Evolutionary conservation across 2,329 filamentous ascomycete species (phyloP).

Genomic region (Sarocladiaceae sp.): DNA sequence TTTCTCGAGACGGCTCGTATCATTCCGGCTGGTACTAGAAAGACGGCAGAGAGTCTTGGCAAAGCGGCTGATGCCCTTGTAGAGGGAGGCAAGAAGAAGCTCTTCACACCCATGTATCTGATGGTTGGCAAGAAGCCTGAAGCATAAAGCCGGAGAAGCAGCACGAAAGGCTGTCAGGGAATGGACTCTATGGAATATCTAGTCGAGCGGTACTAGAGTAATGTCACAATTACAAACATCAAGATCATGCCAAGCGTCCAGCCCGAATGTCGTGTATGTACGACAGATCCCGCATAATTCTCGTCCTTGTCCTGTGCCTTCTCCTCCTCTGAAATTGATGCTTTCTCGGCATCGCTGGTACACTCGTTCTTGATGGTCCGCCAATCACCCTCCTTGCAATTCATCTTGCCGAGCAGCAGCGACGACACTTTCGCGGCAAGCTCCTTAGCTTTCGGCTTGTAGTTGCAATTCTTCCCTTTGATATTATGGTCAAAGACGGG

Average conservation of each 20-base stretch:
- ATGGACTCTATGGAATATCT: neutral
- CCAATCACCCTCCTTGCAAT: neutral
- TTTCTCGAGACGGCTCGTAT: conserved; percentile 65
- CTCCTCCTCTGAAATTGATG: too few species aligned
- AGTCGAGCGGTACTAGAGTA: neutral
- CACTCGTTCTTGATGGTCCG: neutral
- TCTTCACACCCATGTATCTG: conserved; percentile 95
- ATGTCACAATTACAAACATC: neutral
- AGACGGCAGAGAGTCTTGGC: conserved; percentile 80
- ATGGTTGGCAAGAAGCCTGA: conserved; percentile 81
- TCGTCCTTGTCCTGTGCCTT: too few species aligned
- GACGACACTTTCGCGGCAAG: neutral
- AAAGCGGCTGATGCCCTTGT: conserved; percentile 76
- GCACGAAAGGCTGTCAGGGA: too few species aligned
- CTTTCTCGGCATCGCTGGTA: too few species aligned
- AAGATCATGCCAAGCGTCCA: too few species aligned
- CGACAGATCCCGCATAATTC: too few species aligned
- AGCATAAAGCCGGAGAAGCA: neutral
- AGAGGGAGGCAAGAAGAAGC: conserved; percentile 73
- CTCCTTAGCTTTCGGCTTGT: neutral
- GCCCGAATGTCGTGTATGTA: too few species aligned
- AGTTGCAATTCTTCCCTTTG: neutral
- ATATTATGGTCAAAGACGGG: neutral
- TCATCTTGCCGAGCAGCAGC: neutral
- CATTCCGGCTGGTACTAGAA: conserved; percentile 74